Conservation (phyloP, 1,139 yeast genomes). For the Yamadazyma atlantica region DNA sequence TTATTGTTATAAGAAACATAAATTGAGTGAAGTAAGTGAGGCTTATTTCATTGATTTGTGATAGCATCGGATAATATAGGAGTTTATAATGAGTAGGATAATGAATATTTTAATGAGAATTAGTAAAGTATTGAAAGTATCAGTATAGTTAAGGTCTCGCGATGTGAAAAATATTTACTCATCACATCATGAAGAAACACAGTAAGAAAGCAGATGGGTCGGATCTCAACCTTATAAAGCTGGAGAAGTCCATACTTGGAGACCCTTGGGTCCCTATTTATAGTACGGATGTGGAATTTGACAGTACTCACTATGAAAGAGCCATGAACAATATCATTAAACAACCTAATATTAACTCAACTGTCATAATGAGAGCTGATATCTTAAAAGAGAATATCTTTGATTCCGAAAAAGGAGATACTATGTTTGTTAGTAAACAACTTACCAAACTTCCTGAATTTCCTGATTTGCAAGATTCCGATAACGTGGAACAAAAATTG, state of each 20-base stretch:
- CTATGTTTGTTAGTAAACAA: slow-evolving; percentile 32
- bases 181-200: slow-evolving; percentile 12
- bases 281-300: slow-evolving; percentile 44
- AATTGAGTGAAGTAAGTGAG: slow-evolving; percentile 40
- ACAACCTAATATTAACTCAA: slow-evolving; percentile 90
- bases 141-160: not conserved
- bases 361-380: slow-evolving; percentile 88
- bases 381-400: slow-evolving; percentile 58
- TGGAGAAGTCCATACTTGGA: slow-evolving; percentile 51
- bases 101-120: slow-evolving; percentile 1
- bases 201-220: slow-evolving; percentile 10
- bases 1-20: slow-evolving; percentile 50
- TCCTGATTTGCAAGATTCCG: slow-evolving; percentile 22
- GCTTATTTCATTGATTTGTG: slow-evolving; percentile 45
- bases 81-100: too few species aligned
- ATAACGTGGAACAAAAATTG: slow-evolving; percentile 28
- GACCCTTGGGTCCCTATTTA: slow-evolving; percentile 64
- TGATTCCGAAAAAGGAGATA: slow-evolving; percentile 36
- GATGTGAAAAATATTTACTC: not conserved
- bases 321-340: slow-evolving; percentile 82
- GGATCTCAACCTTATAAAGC: slow-evolving; percentile 8
- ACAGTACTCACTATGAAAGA: slow-evolving; percentile 56
- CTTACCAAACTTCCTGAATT: slow-evolving; percentile 35
- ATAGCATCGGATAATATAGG: not conserved
- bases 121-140: too few species aligned